These are phyloP conservation scores for Canavalia ensiformis DNA, from an alignment of 306 rosid genomes.

Conservation along the genomic window DNA sequence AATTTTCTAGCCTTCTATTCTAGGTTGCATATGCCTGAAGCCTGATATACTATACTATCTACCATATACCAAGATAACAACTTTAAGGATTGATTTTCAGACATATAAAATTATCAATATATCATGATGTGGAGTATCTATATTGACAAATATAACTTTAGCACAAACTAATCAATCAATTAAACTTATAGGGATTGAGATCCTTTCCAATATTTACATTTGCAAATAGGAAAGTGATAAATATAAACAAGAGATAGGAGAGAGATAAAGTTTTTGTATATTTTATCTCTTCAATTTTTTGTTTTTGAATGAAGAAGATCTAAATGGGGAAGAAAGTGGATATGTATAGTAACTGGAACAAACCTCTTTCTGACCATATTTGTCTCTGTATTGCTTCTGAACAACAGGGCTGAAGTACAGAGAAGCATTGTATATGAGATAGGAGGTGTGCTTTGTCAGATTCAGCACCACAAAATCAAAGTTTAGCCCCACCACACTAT, in stretches of 20 bases:
- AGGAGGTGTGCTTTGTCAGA: constrained; percentile 83
- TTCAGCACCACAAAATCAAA: constrained; percentile 85
- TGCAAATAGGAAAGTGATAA: no score
- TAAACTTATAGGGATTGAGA: background rate
- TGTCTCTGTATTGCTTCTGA: constrained; percentile 75
- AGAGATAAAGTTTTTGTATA: no score
- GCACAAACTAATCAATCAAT: constrained; percentile 8
- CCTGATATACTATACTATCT: background rate
- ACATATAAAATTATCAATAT: background rate
- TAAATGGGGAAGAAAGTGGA: background rate
- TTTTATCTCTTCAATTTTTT: no score
- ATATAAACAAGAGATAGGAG: no score
- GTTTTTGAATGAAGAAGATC: no score
- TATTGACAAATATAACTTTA: background rate
- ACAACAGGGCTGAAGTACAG: constrained; percentile 78
- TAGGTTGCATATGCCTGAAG: background rate
- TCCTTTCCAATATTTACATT: no score
- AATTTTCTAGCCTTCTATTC: background rate
- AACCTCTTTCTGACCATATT: constrained; percentile 81
- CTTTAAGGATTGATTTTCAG: background rate
- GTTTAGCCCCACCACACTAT: constrained; percentile 92
- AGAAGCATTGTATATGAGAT: constrained; percentile 83
- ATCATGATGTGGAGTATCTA: background rate
- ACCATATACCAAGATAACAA: background rate
- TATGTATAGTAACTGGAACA: constrained; percentile 6